Evolutionary conservation across 2,329 filamentous ascomycete species (phyloP), one percentile per base, ranked within the genome.

Genomic region (Sporothrix variecibatus): DNA sequence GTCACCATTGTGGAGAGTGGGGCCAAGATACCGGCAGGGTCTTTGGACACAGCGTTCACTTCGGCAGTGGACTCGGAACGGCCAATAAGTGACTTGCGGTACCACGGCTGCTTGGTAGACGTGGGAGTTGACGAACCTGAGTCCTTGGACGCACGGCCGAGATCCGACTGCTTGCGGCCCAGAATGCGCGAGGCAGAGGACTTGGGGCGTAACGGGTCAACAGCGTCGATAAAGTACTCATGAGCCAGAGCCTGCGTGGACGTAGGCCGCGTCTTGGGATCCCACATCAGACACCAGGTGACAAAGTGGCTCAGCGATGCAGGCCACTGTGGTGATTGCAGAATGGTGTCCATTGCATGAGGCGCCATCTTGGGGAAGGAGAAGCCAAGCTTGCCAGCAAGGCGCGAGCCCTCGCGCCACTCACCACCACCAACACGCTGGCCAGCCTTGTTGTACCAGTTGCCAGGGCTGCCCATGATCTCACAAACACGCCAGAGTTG

Each of bases 361-460:
- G 96, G 96, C 28, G 96, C 95, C 96, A 99, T 98, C 90, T 96
- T 98, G 75, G 96, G 96, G 84, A 99, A 99, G 0, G 96, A 98
- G 83, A 99, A 99, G 73, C 96, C 96, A 76, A 99, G 89, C 86
- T 98, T 98, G 78, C 96, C 94, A 73, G 96, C 96, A 75, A 99
- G 86, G 76, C 94, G 90, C 64, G 94, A 94, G 74, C 96, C 96
- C 74, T 99, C 96, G 79, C 94, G 94, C 96, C 96, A 99, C 78
- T 99, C 96, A 79, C 96, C 96, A 80, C 96, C 96, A 73, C 96
- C 96, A 38, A 99, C 93, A 77, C 92, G 93, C 34, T 87, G 87
- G 31, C 95, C 95, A 5, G 93, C 87, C 83, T 98, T 98, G 86
- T 93, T 97, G 82, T 97, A 96, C 96, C 96, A 99, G 84, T 95